These are phyloP conservation scores for Amanita polypyramis DNA, from an alignment of 768 basidiomycete genomes.

Conservation along the genomic window DNA sequence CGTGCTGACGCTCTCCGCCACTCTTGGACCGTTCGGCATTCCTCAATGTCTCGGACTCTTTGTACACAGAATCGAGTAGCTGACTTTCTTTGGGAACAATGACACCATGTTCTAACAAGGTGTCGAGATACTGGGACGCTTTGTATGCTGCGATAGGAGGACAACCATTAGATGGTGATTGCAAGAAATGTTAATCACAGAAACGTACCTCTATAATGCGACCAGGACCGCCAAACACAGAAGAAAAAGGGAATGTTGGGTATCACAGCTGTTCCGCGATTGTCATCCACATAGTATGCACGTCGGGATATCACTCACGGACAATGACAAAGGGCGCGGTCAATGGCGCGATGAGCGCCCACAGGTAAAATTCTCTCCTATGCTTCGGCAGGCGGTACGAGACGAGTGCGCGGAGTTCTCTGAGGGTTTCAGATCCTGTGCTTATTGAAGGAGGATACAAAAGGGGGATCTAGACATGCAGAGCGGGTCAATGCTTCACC, in stretches of 20 bases:
- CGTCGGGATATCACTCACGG: constrained; percentile 35
- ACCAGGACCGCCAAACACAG: constrained; percentile 79
- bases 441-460: constrained; percentile 43
- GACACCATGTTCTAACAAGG: constrained; percentile 41
- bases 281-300: not conserved
- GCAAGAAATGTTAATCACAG: not conserved
- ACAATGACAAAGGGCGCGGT: constrained; percentile 71
- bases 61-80: constrained; percentile 49
- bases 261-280: constrained; percentile 44
- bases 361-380: constrained; percentile 52
- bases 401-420: constrained; percentile 42
- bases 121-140: constrained; percentile 57
- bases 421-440: constrained; percentile 22
- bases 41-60: constrained; percentile 7
- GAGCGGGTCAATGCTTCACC: not conserved
- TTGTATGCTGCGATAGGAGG: constrained; percentile 40
- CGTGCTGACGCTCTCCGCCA: constrained; percentile 12
- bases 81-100: constrained; percentile 47
- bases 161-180: not conserved
- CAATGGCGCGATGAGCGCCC: constrained; percentile 57
- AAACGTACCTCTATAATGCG: constrained; percentile 60
- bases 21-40: constrained; percentile 6
- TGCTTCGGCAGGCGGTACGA: constrained; percentile 51
- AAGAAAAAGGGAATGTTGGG: constrained; percentile 84
- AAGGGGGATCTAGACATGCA: constrained; percentile 46